Evolutionary conservation across 2,329 filamentous ascomycete genomes (phyloP).

Genomic region (Curvularia spicifera): DNA sequence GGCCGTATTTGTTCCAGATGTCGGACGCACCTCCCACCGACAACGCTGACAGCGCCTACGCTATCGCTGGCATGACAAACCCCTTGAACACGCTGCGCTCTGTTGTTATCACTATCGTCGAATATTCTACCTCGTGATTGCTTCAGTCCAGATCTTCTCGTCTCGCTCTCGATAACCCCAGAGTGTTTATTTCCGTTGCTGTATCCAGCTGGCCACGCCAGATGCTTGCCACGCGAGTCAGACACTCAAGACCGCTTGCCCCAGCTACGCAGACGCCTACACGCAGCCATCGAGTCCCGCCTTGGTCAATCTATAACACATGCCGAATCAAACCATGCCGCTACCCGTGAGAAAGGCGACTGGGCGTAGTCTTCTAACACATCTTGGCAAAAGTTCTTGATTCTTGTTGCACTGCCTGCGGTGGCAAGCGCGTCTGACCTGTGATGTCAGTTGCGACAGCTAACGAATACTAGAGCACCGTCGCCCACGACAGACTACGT

Average conservation of each 20-base stretch:
- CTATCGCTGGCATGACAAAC: conserved; percentile 19
- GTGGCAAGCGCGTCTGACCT: conserved; percentile 7
- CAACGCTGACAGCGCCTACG: conserved; percentile 11
- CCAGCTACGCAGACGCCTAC: conserved; percentile 1
- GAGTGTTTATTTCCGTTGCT: background rate
- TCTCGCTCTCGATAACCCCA: background rate
- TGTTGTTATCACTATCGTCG: background rate
- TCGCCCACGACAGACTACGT: background rate
- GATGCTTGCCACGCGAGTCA: background rate
- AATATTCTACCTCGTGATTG: background rate
- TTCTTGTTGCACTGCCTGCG: background rate
- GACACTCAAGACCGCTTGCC: background rate
- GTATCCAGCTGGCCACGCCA: background rate
- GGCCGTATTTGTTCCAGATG: conserved; percentile 29
- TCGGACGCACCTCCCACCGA: conserved; percentile 21
- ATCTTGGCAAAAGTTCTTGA: conserved; percentile 1
- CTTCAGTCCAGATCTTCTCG: background rate
- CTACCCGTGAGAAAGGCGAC: background rate
- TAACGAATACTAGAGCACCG: conserved; percentile 6
- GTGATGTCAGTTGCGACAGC: conserved; percentile 4
- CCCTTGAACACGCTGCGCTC: conserved; percentile 1
- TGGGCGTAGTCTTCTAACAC: background rate
- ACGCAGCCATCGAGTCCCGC: background rate
- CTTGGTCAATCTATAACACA: background rate
- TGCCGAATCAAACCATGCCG: background rate